Percentiles rank a stretch among this genome's conserved stretches.
These are phyloP conservation scores for Ustilago loliicola DNA, from an alignment of 1,284 basidiomycete species.

Conservation along the genomic window DNA sequence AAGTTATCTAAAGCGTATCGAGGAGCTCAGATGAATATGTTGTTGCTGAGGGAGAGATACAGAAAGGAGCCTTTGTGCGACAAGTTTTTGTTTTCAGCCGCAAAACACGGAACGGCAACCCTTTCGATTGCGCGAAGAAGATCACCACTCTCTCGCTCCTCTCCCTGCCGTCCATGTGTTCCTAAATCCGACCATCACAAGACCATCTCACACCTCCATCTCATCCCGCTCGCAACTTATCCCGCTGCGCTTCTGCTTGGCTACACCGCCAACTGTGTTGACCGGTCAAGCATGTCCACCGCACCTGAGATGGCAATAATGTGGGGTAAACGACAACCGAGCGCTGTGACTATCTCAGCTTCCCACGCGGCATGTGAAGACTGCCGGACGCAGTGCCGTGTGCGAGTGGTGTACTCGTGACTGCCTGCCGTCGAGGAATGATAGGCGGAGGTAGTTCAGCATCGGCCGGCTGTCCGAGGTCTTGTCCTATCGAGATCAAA, in stretches of 20 bases:
- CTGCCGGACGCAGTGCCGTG: too few relatives aligned
- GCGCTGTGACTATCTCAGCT: too few relatives aligned
- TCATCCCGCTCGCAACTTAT: background rate
- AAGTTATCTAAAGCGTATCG: background rate
- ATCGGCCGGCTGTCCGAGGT: background rate
- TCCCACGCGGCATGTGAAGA: too few relatives aligned
- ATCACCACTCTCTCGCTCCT: too few relatives aligned
- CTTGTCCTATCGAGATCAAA: background rate
- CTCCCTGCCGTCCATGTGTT: background rate
- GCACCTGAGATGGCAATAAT: too few relatives aligned
- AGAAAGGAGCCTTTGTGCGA: background rate
- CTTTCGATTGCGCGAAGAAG: background rate
- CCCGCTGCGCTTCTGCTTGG: too few relatives aligned
- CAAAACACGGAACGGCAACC: background rate
- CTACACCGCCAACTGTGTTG: too few relatives aligned
- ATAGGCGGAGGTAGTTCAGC: background rate
- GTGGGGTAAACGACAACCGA: too few relatives aligned
- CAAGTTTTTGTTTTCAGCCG: background rate
- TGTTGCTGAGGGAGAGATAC: background rate
- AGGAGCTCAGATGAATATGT: background rate
- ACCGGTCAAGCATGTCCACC: too few relatives aligned
- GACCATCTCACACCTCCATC: background rate
- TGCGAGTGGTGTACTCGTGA: too few relatives aligned
- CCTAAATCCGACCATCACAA: background rate
- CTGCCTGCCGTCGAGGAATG: background rate